Percentiles rank a stretch among this genome's conserved stretches.
phyloP scores from a whole-genome alignment of 768 basidiomycete genomes.

The Russula sp. region DNA sequence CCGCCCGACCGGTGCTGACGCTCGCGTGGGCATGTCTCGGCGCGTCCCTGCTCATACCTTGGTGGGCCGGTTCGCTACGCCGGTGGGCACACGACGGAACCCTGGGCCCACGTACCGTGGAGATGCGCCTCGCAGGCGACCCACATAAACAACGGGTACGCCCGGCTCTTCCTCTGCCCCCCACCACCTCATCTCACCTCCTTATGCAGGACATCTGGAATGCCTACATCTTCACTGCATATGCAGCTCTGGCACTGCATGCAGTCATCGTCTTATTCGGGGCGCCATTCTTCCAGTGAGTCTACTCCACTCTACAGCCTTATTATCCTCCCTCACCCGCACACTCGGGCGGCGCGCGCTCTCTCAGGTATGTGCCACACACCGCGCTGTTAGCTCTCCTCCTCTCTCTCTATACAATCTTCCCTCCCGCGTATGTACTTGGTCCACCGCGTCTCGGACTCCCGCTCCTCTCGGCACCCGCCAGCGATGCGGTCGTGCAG shows the following conservation, averaged over 20 bases:
- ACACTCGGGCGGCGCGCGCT: slow-evolving; percentile 5
- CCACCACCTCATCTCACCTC: slow-evolving; percentile 11
- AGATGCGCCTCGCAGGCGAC: slow-evolving; percentile 36
- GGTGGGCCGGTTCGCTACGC: slow-evolving; percentile 69
- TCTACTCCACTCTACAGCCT: neutral
- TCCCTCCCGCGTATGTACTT: slow-evolving; percentile 63
- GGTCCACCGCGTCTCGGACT: slow-evolving; percentile 45
- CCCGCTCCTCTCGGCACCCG: slow-evolving; percentile 24
- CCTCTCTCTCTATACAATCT: slow-evolving; percentile 57
- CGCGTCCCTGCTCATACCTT: slow-evolving; percentile 47
- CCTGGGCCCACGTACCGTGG: slow-evolving; percentile 39
- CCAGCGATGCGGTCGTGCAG: slow-evolving; percentile 42
- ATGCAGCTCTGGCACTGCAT: slow-evolving; percentile 44
- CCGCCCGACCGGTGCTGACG: slow-evolving; percentile 52
- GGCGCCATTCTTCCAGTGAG: slow-evolving; percentile 59
- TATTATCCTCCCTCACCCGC: neutral
- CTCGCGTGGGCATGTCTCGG: slow-evolving; percentile 54
- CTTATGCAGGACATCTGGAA: slow-evolving; percentile 45
- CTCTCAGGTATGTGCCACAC: slow-evolving; percentile 36
- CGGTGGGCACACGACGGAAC: slow-evolving; percentile 48
- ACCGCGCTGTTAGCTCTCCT: slow-evolving; percentile 69
- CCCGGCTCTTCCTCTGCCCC: neutral
- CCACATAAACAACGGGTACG: slow-evolving; percentile 37
- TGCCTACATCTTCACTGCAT: slow-evolving; percentile 50
- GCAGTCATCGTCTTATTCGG: slow-evolving; percentile 60